phyloP scores from a whole-genome alignment of 2,329 filamentous ascomycete genomes.

The Lachnellula suecica region DNA sequence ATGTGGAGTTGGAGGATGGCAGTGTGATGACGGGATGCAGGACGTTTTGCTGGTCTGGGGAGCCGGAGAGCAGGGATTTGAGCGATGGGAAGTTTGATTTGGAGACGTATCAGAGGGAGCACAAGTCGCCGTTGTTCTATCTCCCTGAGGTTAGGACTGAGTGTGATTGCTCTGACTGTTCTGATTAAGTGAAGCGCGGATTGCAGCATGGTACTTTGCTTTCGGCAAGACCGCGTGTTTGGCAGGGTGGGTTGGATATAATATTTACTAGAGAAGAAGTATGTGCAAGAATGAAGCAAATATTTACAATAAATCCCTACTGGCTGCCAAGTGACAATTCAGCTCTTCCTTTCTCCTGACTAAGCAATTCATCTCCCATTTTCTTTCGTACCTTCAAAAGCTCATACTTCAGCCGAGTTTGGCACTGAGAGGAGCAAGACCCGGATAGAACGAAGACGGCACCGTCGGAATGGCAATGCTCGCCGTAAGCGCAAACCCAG shows the following conservation, averaged over 20 bases:
- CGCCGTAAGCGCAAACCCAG: slow-evolving; percentile 8
- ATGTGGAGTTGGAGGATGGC: slow-evolving; percentile 1
- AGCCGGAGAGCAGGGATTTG: slow-evolving; percentile 1
- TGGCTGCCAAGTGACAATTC: not conserved
- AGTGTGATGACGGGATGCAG: not conserved
- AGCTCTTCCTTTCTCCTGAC: no score
- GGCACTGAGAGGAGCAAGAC: slow-evolving; percentile 5
- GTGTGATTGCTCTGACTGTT: no score
- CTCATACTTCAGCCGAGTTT: not conserved
- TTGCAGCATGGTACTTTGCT: no score
- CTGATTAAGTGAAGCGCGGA: no score
- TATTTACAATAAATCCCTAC: not conserved
- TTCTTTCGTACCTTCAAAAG: not conserved
- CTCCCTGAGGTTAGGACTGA: no score
- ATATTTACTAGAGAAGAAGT: not conserved
- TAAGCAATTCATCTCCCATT: no score
- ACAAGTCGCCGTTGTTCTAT: no score
- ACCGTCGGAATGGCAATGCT: slow-evolving; percentile 19
- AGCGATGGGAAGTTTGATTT: slow-evolving; percentile 6
- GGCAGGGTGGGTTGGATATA: not conserved
- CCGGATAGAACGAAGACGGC: slow-evolving; percentile 18
- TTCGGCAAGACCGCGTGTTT: no score
- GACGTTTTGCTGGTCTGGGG: slow-evolving; percentile 9
- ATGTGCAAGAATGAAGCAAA: not conserved
- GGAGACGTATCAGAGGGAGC: slow-evolving; percentile 3